Percentiles rank a stretch among this genome's conserved stretches.
phyloP scores from a whole-genome alignment of 305 asterid species.

The Solanum hybrid region DNA sequence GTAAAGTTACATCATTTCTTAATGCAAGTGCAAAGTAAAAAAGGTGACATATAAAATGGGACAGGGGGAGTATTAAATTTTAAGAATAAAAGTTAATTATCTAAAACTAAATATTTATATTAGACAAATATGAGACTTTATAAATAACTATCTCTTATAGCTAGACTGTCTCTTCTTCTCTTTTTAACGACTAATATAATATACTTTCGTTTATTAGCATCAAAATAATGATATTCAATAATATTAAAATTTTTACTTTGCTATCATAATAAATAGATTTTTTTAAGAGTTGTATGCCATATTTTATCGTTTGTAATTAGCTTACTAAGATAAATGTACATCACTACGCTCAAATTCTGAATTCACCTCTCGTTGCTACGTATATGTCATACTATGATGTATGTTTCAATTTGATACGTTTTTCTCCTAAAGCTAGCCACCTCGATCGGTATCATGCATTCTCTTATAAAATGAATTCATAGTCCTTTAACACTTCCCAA shows the following conservation, averaged over 20 bases:
- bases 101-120: no score
- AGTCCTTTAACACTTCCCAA: background rate
- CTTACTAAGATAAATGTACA: background rate
- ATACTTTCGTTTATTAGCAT: background rate
- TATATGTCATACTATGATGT: background rate
- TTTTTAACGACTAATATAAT: background rate
- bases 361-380: background rate
- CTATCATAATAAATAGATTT: background rate
- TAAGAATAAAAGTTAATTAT: no score
- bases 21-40: no score
- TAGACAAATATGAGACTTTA: background rate
- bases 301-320: background rate
- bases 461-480: background rate
- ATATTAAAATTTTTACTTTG: background rate
- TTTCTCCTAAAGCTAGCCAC: background rate
- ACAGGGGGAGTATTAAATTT: no score
- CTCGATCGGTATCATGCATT: background rate
- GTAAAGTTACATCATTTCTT: no score
- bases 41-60: no score
- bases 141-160: background rate
- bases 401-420: background rate
- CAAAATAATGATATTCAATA: background rate
- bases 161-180: background rate
- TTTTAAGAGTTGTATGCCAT: background rate
- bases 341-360: no score